These are phyloP conservation scores for Camellia oleifera DNA, from an alignment of 179 eudicot genomes.

Conservation along the genomic window DNA sequence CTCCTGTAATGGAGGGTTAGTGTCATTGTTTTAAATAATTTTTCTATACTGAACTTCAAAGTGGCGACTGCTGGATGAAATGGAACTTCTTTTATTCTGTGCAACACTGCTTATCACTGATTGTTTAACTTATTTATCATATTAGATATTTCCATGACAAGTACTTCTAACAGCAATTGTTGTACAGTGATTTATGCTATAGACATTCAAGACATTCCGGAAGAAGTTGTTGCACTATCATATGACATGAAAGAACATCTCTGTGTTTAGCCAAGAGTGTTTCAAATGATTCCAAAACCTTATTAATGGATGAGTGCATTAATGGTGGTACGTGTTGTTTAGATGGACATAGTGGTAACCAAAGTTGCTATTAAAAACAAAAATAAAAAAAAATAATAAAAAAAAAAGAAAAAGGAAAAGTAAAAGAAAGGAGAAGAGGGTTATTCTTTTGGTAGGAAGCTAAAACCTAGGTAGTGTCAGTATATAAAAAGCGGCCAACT, in stretches of 20 bases:
- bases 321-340: neutral
- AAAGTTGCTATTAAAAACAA: neutral
- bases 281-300: neutral
- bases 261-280: neutral
- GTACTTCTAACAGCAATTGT: neutral
- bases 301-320: neutral
- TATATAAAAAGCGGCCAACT: neutral
- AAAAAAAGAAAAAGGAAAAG: neutral
- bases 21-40: conserved; percentile 4
- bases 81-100: neutral
- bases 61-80: conserved; percentile 1
- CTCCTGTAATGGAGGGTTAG: neutral
- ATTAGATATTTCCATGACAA: neutral
- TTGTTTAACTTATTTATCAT: neutral
- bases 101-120: neutral
- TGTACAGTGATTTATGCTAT: neutral
- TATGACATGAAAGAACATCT: neutral
- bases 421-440: neutral
- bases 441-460: neutral
- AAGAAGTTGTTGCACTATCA: neutral
- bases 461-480: neutral
- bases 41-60: neutral
- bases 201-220: neutral
- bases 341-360: neutral
- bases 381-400: neutral